Evolutionary conservation across 108 stramenopile species (phyloP).

Genomic region (Discostella stelligeroides): DNA sequence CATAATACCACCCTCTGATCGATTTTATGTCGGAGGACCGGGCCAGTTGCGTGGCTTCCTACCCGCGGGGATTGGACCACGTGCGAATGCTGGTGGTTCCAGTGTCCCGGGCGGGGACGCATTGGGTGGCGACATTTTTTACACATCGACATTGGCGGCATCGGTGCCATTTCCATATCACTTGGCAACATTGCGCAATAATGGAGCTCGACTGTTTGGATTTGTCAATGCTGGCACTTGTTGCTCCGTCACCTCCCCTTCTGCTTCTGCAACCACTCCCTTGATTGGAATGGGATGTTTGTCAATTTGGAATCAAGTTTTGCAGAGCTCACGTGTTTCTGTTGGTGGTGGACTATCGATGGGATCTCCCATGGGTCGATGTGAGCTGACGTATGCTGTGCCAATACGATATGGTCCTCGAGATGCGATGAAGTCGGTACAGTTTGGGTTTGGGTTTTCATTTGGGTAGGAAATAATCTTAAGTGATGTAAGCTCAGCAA

Average conservation of each 20-base stretch:
- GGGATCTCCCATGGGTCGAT: constrained; percentile 68
- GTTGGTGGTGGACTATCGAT: constrained; percentile 76
- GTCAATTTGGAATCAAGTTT: constrained; percentile 32
- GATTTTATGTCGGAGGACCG: constrained; percentile 87
- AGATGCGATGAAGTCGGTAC: constrained; percentile 76
- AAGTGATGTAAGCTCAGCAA: neutral
- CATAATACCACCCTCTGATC: constrained; percentile 59
- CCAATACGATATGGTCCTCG: constrained; percentile 78
- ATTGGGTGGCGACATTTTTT: constrained; percentile 79
- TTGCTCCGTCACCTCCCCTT: constrained; percentile 10
- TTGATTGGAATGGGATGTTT: constrained; percentile 20
- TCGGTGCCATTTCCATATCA: constrained; percentile 61
- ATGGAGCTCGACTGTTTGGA: constrained; percentile 71
- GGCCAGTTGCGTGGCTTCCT: constrained; percentile 79
- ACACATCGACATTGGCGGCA: constrained; percentile 66
- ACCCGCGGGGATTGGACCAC: constrained; percentile 81
- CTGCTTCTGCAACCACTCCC: neutral
- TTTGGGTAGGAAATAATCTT: constrained; percentile 80
- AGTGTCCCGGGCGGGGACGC: constrained; percentile 75
- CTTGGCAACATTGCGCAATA: constrained; percentile 49
- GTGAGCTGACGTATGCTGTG: constrained; percentile 81
- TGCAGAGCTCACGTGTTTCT: constrained; percentile 59
- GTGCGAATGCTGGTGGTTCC: constrained; percentile 59
- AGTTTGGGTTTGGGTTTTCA: constrained; percentile 79
- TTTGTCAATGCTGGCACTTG: constrained; percentile 83